These are phyloP conservation scores for Fusarium albosuccineum DNA, from an alignment of 2,329 filamentous ascomycete species.

Conservation along the genomic window DNA sequence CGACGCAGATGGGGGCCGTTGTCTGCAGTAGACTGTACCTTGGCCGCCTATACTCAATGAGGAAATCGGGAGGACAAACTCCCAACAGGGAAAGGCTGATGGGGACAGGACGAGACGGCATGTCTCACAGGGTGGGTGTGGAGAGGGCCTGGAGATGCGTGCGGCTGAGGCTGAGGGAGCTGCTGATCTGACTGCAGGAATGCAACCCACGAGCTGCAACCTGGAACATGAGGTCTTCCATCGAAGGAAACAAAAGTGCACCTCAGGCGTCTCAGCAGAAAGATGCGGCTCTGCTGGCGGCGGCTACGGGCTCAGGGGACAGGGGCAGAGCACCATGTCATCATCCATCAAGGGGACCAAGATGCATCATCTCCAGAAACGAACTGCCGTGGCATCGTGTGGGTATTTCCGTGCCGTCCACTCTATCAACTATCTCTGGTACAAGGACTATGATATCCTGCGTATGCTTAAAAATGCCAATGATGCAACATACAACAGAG, in stretches of 20 bases:
- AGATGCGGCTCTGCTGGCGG: slow-evolving; percentile 14
- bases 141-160: not conserved
- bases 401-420: not conserved
- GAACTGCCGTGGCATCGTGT: not conserved
- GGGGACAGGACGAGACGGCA: not conserved
- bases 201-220: not conserved
- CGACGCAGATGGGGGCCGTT: too few species aligned
- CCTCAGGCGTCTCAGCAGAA: too few species aligned
- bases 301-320: too few species aligned
- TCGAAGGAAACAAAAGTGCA: not conserved
- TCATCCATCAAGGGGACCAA: not conserved
- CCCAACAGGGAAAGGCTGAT: too few species aligned
- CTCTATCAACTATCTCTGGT: not conserved
- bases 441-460: not conserved
- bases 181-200: slow-evolving; percentile 2
- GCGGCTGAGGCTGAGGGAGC: slow-evolving; percentile 1
- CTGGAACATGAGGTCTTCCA: slow-evolving; percentile 2
- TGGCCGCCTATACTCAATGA: not conserved
- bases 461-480: not conserved
- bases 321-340: not conserved
- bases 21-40: not conserved
- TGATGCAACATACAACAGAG: not conserved
- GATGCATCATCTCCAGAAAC: too few species aligned
- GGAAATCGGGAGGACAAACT: not conserved
- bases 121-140: not conserved